Evolutionary conservation across 768 basidiomycete genomes (phyloP), one percentile per base, ranked within the genome.

Genomic region (Panus rudis): DNA sequence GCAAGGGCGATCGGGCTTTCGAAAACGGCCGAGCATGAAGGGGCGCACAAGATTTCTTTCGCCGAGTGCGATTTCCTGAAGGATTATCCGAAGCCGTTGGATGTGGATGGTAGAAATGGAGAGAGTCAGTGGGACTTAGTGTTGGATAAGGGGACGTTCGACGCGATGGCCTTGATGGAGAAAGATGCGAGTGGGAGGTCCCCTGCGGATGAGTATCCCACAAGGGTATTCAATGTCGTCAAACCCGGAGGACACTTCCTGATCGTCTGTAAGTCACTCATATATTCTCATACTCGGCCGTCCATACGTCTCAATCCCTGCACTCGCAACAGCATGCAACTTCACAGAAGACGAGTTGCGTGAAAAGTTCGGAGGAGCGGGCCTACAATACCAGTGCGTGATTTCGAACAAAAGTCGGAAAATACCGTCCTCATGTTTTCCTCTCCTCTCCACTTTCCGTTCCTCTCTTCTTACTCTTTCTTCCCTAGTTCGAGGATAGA

Each of bases 91-190:
- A 64, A 66, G 11, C 35, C 54, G 6, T 45, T 59, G 21, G n/a
- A n/a, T 2, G 32, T 39, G n/a, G 40, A 43, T 27, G 10, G 28
- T 10, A 16, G 10, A 30, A 16, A 30, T 16, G 50, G 51, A 14
- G 39, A 31, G 13, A 28, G 31, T 43, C 47, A 50, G 25, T 92
- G 88, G 88, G 84, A 89, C 55, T 62, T 90, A 5, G 56, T 91
- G 13, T 56, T 91, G 43, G 89, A 92, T 62, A 92, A 92, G 59
- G 89, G 89, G n/a, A 92, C 89, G 0, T 88, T 79, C 54, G 89
- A 92, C 54, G 87, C 89, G 4, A 89, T 91, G 39, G 83, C 86
- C 0, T 63, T 92, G 28, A 81, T 74, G 39, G 69, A 71, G 42
- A 79, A 76, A 54, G 78, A 81, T 31, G 68, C 63, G 4, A 52